Conservation (phyloP, 495 filamentous ascomycete species). For the Talaromyces ruber region DNA sequence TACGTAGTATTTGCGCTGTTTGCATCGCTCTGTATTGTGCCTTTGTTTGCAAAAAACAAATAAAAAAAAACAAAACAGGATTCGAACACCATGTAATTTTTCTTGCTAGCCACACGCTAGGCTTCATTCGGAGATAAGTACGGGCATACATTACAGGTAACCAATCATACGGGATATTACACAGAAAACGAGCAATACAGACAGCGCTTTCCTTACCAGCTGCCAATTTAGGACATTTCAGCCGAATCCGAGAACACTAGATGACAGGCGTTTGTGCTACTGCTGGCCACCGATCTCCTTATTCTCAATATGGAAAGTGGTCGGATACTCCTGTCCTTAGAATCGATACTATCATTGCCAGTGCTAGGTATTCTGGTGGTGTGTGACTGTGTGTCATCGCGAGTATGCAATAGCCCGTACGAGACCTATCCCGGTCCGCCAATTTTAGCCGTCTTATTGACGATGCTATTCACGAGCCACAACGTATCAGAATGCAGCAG, state of each 20-base stretch:
- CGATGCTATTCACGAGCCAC: neutral
- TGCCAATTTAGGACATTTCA: neutral
- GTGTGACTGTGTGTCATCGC: neutral
- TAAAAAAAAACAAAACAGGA: too few relatives aligned
- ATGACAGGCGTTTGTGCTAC: neutral
- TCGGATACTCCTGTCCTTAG: neutral
- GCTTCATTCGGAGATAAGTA: neutral
- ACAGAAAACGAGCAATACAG: neutral
- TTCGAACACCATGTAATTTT: neutral
- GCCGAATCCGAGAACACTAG: neutral
- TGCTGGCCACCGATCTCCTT: neutral
- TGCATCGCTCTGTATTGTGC: neutral
- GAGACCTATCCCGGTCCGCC: neutral
- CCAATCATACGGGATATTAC: neutral
- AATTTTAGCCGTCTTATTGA: neutral
- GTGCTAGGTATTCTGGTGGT: neutral
- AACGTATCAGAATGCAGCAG: neutral
- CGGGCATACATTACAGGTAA: neutral
- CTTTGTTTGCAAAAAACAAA: neutral
- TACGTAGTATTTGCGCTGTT: neutral
- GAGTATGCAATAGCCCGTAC: neutral
- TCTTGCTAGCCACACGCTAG: neutral
- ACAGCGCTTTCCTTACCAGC: neutral
- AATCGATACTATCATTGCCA: neutral
- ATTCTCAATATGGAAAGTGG: neutral